Percentiles rank a stretch among this genome's conserved stretches.
Conservation (phyloP, 306 rosid species). For the Pterocarpus santalinus region DNA sequence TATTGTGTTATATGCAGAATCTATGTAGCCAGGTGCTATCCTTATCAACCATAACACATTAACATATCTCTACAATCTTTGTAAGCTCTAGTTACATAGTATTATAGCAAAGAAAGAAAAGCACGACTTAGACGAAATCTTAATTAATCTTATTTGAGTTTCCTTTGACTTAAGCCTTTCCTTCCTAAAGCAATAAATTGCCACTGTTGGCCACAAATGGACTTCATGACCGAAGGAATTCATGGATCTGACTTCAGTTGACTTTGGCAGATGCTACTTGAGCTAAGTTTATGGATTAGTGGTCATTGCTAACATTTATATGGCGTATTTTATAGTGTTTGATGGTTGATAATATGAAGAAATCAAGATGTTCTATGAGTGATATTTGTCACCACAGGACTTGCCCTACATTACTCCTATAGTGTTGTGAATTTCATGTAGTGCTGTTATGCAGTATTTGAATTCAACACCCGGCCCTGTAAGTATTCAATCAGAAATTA, state of each 20-base stretch:
- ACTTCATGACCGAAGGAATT: conserved; percentile 13
- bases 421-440: not conserved
- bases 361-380: conserved; percentile 11
- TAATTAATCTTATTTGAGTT: conserved; percentile 9
- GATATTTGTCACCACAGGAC: conserved; percentile 5
- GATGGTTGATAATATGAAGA: conserved; percentile 19
- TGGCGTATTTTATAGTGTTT: not conserved
- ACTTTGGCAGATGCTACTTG: conserved; percentile 29
- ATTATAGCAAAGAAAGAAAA: conserved; percentile 19
- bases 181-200: not conserved
- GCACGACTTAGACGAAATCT: conserved; percentile 16
- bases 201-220: conserved; percentile 18
- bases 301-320: conserved; percentile 18
- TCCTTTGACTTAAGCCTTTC: not conserved
- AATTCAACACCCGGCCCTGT: not conserved
- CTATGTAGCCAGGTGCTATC: not conserved
- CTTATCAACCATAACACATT: conserved; percentile 2
- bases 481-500: not conserved
- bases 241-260: conserved; percentile 11
- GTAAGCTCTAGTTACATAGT: not conserved
- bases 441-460: not conserved
- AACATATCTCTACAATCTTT: not conserved
- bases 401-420: not conserved
- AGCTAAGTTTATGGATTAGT: not conserved
- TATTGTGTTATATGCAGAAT: not conserved